phyloP scores from a whole-genome alignment of 1,139 yeast species.

The Hyphopichia pseudoburtonii region DNA sequence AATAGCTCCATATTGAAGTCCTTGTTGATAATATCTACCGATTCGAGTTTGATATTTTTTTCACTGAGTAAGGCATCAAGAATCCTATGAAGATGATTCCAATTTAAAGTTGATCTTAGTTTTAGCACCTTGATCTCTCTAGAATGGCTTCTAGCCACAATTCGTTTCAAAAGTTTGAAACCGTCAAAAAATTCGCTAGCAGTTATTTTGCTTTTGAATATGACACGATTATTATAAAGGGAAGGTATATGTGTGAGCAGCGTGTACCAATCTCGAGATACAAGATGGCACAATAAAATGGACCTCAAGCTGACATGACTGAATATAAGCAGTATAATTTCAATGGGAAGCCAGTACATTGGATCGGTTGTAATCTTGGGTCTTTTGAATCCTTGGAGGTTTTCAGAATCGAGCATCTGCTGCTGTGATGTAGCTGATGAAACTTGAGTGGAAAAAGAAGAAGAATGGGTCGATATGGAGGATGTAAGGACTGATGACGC shows the following conservation, averaged over 20 bases:
- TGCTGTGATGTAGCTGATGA: slow-evolving; percentile 1
- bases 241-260: slow-evolving; percentile 24
- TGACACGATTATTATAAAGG: slow-evolving; percentile 22
- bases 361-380: slow-evolving; percentile 23
- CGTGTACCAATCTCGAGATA: slow-evolving; percentile 33
- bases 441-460: no score
- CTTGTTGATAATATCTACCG: slow-evolving; percentile 26
- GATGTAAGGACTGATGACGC: neutral
- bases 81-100: slow-evolving; percentile 23
- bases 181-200: slow-evolving; percentile 32
- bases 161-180: slow-evolving; percentile 23
- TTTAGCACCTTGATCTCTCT: slow-evolving; percentile 20
- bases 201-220: slow-evolving; percentile 26
- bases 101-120: slow-evolving; percentile 24
- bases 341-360: slow-evolving; percentile 27
- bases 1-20: slow-evolving; percentile 27
- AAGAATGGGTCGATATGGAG: neutral
- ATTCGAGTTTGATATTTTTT: slow-evolving; percentile 17
- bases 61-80: slow-evolving; percentile 25
- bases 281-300: slow-evolving; percentile 29
- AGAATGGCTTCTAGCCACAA: slow-evolving; percentile 16
- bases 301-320: slow-evolving; percentile 17
- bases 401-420: no score
- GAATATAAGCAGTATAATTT: slow-evolving; percentile 30
- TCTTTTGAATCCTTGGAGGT: slow-evolving; percentile 5